Conservation (phyloP, 2,329 filamentous ascomycete genomes). For the Penicillium italicum region DNA sequence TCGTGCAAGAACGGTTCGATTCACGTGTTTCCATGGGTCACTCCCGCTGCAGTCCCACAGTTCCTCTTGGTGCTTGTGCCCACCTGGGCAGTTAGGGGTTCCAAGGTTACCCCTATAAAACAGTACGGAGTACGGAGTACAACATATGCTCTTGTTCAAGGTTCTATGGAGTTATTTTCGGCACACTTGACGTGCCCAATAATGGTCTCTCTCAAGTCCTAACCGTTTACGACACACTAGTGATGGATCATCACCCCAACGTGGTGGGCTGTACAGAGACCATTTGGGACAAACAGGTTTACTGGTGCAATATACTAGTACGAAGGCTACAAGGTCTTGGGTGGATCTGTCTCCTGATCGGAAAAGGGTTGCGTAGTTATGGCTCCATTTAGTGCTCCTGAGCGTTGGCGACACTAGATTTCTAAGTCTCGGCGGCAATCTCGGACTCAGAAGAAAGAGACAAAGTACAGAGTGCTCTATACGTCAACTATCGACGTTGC, state of each 20-base stretch:
- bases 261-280: not conserved
- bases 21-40: conserved; percentile 2
- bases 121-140: no score
- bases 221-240: not conserved
- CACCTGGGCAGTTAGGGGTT: not conserved
- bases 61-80: not conserved
- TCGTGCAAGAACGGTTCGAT: conserved; percentile 1
- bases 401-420: not conserved
- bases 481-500: not conserved
- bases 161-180: not conserved
- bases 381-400: not conserved
- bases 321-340: not conserved
- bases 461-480: not conserved
- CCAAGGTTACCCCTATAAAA: not conserved
- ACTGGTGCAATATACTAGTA: not conserved
- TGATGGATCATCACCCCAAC: not conserved
- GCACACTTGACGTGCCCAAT: not conserved
- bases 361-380: not conserved
- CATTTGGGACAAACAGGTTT: not conserved
- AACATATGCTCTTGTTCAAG: no score
- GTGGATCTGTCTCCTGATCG: conserved; percentile 4
- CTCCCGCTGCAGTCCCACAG: not conserved
- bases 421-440: not conserved
- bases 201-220: not conserved
- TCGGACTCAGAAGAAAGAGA: not conserved